Base-by-base conservation (phyloP, 805 yeast species). In the Candida chauliodis region DNA sequence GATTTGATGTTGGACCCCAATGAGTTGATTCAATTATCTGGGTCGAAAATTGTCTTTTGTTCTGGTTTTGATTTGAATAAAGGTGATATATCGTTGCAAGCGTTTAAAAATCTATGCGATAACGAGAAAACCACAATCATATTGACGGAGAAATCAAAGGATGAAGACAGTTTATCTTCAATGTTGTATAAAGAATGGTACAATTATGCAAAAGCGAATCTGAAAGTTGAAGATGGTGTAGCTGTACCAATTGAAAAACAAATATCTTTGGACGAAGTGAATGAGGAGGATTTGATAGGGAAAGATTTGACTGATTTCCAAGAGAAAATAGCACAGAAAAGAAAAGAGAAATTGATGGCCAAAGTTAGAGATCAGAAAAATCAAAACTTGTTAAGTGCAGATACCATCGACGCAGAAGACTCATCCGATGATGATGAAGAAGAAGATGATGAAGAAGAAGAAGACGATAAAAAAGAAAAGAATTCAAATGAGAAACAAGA, bases 41-140 rank as follows among this genome's bases (percentile, higher is more conserved):
- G 88, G 2, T 84, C 95, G 0, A 86, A 85, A 54, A 79, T 91
- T 36, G 81, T 90, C 3, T 79, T 91, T 44, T 83, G 87, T 14
- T 77, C 91, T 1, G 90, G 87, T 9, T 68, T 73, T 16, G 80
- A 79, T 34, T 55, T 84, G 25, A 77, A 76, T 32, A 71, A 68
- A 30, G 96, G 95, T 2, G 75, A 81, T 4, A 62, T 75, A 16
- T 67, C 86, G 0, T 66, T 76, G 25, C 72, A 73, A 33, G 76
- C 67, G 21, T 66, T 76, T 37, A 73, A 56, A 42, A 72, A 60
- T 38, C 60, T 89, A 14, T 82, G 93, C 50, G 68, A 68, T 9
- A 79, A 76, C 46, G 83, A 79, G 19, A 76, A 75, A 38, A 79
- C 85, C 1, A 79, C 95, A 0, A 70, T 90, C 1, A 64, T 93